phyloP scores from a whole-genome alignment of 768 basidiomycete genomes.

The Wakefieldia striispora region DNA sequence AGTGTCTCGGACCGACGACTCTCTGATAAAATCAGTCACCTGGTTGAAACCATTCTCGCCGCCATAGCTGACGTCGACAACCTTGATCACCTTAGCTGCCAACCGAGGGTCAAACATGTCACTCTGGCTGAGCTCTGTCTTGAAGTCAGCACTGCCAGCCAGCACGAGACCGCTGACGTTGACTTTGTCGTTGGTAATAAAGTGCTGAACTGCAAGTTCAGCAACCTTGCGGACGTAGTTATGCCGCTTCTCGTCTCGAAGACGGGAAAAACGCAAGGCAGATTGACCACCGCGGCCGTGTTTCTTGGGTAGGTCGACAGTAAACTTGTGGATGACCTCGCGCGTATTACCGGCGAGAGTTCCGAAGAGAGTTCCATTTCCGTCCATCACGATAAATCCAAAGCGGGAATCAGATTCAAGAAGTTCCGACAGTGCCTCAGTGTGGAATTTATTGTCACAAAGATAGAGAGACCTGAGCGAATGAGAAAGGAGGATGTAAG shows the following conservation, averaged over 20 bases:
- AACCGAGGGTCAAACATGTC: constrained; percentile 95
- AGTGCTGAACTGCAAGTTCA: constrained; percentile 95
- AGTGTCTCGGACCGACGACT: background rate
- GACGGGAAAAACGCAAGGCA: constrained; percentile 98
- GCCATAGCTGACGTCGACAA: constrained; percentile 98
- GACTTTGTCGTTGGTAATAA: constrained; percentile 96
- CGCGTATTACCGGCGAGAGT: constrained; percentile 96
- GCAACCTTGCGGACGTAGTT: constrained; percentile 99
- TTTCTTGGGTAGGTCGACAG: constrained; percentile 98
- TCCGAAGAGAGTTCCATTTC: constrained; percentile 96
- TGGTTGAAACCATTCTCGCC: constrained; percentile 99
- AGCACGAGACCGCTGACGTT: constrained; percentile 95
- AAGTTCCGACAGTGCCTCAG: constrained; percentile 93
- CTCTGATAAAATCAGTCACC: constrained; percentile 40
- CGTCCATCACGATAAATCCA: constrained; percentile 99
- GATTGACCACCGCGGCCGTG: constrained; percentile 99
- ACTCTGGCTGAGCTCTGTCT: constrained; percentile 93
- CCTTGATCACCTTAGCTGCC: constrained; percentile 90
- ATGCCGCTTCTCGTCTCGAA: constrained; percentile 98
- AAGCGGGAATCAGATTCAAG: constrained; percentile 97
- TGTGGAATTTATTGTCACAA: constrained; percentile 99
- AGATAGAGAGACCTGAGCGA: constrained; percentile 84
- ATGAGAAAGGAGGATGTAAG: constrained; percentile 1
- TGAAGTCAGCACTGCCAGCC: constrained; percentile 98
- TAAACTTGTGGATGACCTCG: constrained; percentile 97